Evolutionary conservation across 768 basidiomycete species (phyloP), one percentile per base, ranked within the genome.

Genomic region (Leccinum pellstonianum): DNA sequence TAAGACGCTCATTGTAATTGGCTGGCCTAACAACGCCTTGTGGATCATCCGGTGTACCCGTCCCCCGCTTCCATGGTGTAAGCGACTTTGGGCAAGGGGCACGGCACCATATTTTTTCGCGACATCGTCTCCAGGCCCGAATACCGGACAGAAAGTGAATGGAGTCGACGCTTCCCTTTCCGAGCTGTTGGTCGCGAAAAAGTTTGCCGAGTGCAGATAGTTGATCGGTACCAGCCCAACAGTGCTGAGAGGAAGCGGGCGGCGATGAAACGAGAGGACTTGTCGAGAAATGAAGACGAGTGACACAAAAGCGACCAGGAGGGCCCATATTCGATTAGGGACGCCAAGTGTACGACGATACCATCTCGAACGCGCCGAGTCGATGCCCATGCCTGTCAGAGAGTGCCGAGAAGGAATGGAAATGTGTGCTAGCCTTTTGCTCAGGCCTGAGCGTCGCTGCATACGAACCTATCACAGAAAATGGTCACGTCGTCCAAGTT

Each of bases 121-220:
- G 49, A 98, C 79, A 37, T 81, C 80, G 73, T 98, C 96, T 2
- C 85, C 86, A 3, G 88, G 87, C 2, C 93, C 92, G 69, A 90
- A 91, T 1, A 86, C 81, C 0, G 96, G 96, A 72, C 96, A 99
- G 73, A 98, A 99, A 1, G 80, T 77, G 73, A 99, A 99, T 0
- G 96, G 95, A 57, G 84, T 87, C 10, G 60, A 48, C 21, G 25
- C 21, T 15, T 58, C 54, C 14, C n/a, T 76, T 66, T 54, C 83
- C 76, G 53, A 81, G 73, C 12, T 67, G 65, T 73, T 75, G 51
- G 46, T 8, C 31, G 56, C 14, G 43, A 46, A 46, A 46, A 46
- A 46, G 11, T 19, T 46, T 38, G 77, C 65, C 48, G 79, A 75
- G 71, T 95, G 94, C 59, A 97, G 78, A 72, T 96, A 96, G 72